Evolutionary conservation across 805 yeast genomes (phyloP), one percentile per base, ranked within the genome.

Genomic region (Kuraishia piskuri): DNA sequence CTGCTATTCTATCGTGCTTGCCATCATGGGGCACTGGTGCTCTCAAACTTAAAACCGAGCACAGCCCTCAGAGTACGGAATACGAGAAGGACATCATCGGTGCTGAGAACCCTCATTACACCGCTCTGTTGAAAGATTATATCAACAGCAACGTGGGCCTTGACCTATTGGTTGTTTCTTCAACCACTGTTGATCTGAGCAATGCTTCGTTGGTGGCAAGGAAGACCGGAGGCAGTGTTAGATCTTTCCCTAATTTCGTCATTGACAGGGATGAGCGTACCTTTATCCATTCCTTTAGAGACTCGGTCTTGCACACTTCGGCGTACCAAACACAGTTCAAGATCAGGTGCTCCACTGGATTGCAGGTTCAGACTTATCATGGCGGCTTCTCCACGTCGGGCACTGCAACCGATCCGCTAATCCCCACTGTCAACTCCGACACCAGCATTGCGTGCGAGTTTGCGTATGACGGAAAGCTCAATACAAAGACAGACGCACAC

Each of bases 1-100:
- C 86, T 22, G 77, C 88, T 0, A 67, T 87, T 3, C 68, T 91
- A 46, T 76, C 88, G 2, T 70, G 83, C 1, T 66, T 90, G 45
- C 97, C 99, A 6, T 77, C 88, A 0, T 77, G 82, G 77, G 96
- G 96, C 0, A 85, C 90, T 0, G 97, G 97, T 3, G 73, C 77
- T 9, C 73, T 86, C 52, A 69, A 72, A n/a, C 69, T 68, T 53
- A 80, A 76, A 59, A 71, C 71, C 3, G 60, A 60, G 3, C 46
- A 48, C 22, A 66, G 66, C 55, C 67, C 67, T 48, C 58, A 68
- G 3, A 70, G 71, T 17, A 74, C 74, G 3, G 74, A 79, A 22
- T 61, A 68, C 23, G 72, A 74, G 19, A 66, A 80, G 57, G 78
- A 74, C 22, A 69, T 83, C 14, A 76, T 84, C 59, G 72, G 78